phyloP scores from a whole-genome alignment of 2,329 filamentous ascomycete genomes.

The Colletotrichum sidae region DNA sequence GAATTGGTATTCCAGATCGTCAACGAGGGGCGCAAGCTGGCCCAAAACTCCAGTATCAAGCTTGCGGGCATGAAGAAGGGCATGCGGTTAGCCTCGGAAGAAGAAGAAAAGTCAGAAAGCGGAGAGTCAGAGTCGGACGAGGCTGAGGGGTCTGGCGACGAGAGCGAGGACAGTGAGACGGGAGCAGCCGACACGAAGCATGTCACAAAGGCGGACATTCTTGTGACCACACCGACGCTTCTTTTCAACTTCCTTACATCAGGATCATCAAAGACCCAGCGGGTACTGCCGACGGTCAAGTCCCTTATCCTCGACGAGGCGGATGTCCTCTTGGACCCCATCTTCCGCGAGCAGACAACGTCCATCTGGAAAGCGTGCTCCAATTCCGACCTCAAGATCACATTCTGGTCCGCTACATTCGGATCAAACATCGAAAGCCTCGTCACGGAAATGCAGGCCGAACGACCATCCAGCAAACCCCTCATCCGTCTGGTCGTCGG shows the following conservation, averaged over 20 bases:
- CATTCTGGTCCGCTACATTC: slow-evolving; percentile 97
- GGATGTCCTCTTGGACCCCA: slow-evolving; percentile 89
- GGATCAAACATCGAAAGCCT: slow-evolving; percentile 90
- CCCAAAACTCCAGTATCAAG: slow-evolving; percentile 79
- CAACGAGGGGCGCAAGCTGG: slow-evolving; percentile 87
- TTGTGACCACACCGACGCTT: slow-evolving; percentile 83
- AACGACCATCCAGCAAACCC: slow-evolving; percentile 55
- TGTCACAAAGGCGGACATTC: slow-evolving; percentile 78
- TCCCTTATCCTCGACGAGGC: slow-evolving; percentile 91
- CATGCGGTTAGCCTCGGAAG: slow-evolving; percentile 63
- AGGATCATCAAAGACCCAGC: slow-evolving; percentile 55
- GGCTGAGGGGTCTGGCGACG: slow-evolving; percentile 50
- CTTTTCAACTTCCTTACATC: slow-evolving; percentile 75
- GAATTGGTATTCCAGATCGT: slow-evolving; percentile 84
- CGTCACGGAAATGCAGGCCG: slow-evolving; percentile 74
- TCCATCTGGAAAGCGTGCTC: slow-evolving; percentile 85
- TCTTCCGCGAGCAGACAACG: slow-evolving; percentile 91
- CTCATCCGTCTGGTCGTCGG: slow-evolving; percentile 92
- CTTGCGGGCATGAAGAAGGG: slow-evolving; percentile 88
- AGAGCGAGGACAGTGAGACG: slow-evolving; percentile 47
- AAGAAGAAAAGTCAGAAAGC: slow-evolving; percentile 46
- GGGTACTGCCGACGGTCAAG: slow-evolving; percentile 73
- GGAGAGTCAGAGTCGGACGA: slow-evolving; percentile 45
- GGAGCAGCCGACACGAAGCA: slow-evolving; percentile 50
- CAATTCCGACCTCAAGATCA: slow-evolving; percentile 76